These are phyloP conservation scores for Botryosphaeria dothidea DNA, from an alignment of 2,329 filamentous ascomycete species.

Conservation along the genomic window DNA sequence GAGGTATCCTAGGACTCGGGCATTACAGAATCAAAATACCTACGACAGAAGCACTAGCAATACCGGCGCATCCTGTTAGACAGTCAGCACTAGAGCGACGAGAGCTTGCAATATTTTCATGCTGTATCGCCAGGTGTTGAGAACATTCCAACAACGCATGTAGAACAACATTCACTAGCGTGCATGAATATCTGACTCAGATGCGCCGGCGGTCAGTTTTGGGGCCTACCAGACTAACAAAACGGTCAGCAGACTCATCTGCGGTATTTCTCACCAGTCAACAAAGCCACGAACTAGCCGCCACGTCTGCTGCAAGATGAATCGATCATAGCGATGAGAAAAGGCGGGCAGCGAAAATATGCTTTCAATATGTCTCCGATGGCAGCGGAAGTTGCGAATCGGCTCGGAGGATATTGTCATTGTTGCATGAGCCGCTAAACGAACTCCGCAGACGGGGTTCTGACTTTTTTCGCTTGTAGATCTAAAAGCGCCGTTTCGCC, in stretches of 20 bases:
- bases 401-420: background rate
- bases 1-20: too few species aligned
- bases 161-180: background rate
- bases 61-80: too few species aligned
- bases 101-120: background rate
- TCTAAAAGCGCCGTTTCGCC: background rate
- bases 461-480: background rate
- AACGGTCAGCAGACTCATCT: conserved; percentile 1
- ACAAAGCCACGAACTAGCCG: background rate
- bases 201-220: background rate
- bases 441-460: background rate
- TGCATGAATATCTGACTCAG: conserved; percentile 8
- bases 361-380: background rate
- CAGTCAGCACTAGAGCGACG: too few species aligned
- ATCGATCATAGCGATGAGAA: background rate
- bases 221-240: background rate
- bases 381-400: background rate
- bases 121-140: background rate
- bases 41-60: too few species aligned
- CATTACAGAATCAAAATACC: too few species aligned
- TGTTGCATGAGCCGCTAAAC: background rate
- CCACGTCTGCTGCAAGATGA: background rate
- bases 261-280: conserved; percentile 1
- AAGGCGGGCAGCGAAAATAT: background rate
- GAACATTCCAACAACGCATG: background rate